Percentiles rank a stretch among this genome's conserved stretches.
phyloP scores from a whole-genome alignment of 192 early-diverging fungal species.

The Gaertneriomyces semiglobifer region DNA sequence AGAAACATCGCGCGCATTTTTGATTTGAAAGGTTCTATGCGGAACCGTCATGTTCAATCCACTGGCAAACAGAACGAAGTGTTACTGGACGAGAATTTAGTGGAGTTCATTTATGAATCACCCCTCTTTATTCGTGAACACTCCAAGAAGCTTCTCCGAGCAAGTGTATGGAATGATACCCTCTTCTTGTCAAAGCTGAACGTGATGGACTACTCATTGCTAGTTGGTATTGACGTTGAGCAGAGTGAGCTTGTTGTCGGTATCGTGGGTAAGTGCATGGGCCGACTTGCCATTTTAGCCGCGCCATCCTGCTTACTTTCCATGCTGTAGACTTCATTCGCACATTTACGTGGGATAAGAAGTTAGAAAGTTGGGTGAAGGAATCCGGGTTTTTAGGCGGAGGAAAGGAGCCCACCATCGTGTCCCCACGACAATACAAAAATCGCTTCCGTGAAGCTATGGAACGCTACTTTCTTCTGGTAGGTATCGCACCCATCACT shows the following conservation, averaged over 20 bases:
- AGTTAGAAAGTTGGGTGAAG: constrained; percentile 97
- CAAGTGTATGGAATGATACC: constrained; percentile 90
- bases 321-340: constrained; percentile 80
- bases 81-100: constrained; percentile 88
- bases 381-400: constrained; percentile 86
- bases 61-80: constrained; percentile 83
- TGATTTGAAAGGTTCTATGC: constrained; percentile 91
- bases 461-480: constrained; percentile 83
- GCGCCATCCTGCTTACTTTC: background rate
- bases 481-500: constrained; percentile 27
- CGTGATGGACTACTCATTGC: constrained; percentile 97
- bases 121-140: constrained; percentile 91
- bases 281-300: background rate
- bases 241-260: constrained; percentile 90
- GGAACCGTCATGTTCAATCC: constrained; percentile 89
- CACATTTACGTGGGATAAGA: constrained; percentile 99
- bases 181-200: constrained; percentile 89
- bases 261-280: constrained; percentile 74
- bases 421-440: constrained; percentile 91
- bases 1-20: constrained; percentile 75
- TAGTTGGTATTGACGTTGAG: constrained; percentile 89
- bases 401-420: constrained; percentile 90
- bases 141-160: constrained; percentile 77
- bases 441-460: constrained; percentile 91
- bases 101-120: constrained; percentile 74